Conservation (phyloP, 495 filamentous ascomycete species). For the Aspergillus baeticus region DNA sequence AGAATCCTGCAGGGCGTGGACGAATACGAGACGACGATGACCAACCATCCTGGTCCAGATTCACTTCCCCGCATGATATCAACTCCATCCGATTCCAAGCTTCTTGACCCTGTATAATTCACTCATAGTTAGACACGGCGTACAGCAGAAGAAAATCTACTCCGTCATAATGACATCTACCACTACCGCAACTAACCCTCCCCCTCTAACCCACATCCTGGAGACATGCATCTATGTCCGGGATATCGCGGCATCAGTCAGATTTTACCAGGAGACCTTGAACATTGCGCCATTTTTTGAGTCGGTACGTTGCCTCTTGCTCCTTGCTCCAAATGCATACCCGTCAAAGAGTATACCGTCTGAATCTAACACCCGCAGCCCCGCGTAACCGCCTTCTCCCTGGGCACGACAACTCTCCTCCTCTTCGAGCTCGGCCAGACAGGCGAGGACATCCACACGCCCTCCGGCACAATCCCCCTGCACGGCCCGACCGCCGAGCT, state of each 20-base stretch:
- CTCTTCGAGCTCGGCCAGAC: slow-evolving; percentile 1
- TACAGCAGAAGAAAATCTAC: too few species aligned
- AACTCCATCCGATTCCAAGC: too few species aligned
- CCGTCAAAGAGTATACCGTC: not conserved
- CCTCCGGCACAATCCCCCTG: not conserved
- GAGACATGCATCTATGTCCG: slow-evolving; percentile 4
- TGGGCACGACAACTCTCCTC: not conserved
- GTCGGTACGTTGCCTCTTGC: not conserved
- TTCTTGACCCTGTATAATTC: too few species aligned
- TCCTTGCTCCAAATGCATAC: too few species aligned
- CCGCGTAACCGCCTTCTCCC: not conserved
- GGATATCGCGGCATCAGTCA: not conserved
- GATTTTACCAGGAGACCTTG: not conserved
- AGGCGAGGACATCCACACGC: not conserved
- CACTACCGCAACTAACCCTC: not conserved
- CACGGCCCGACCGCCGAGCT: not conserved
- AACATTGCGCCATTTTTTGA: not conserved
- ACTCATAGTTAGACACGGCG: too few species aligned
- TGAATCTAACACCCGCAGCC: not conserved
- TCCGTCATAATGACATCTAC: not conserved
- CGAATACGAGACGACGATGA: too few species aligned
- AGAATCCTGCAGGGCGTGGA: too few species aligned
- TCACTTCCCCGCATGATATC: too few species aligned
- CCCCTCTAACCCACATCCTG: not conserved
- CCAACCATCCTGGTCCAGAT: too few species aligned